These are phyloP conservation scores for Calocybe gangraenosa DNA, from an alignment of 768 basidiomycete genomes.

Conservation along the genomic window DNA sequence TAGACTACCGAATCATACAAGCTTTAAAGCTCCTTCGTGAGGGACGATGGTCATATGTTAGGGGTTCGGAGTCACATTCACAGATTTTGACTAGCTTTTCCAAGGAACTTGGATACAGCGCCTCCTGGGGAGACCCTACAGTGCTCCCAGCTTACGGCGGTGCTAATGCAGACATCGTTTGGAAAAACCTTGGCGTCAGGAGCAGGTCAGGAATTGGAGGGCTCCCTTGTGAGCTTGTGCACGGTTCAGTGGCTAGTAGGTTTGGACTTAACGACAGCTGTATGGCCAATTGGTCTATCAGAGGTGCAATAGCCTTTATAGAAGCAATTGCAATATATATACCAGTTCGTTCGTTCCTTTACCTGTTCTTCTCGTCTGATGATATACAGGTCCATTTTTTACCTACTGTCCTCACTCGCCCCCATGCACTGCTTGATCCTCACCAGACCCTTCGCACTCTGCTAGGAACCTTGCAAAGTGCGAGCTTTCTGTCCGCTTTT, in stretches of 20 bases:
- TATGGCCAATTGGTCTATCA: slow-evolving; percentile 48
- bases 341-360: slow-evolving; percentile 46
- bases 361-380: not conserved
- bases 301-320: slow-evolving; percentile 54
- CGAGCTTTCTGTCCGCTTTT: slow-evolving; percentile 70
- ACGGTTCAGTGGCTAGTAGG: slow-evolving; percentile 46
- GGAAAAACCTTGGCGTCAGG: slow-evolving; percentile 53
- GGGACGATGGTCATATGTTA: slow-evolving; percentile 58
- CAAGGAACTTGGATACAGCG: slow-evolving; percentile 51
- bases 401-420: slow-evolving; percentile 59
- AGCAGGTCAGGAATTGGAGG: slow-evolving; percentile 59
- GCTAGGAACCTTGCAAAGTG: slow-evolving; percentile 55
- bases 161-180: slow-evolving; percentile 40
- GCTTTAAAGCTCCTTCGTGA: slow-evolving; percentile 50
- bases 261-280: slow-evolving; percentile 54
- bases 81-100: slow-evolving; percentile 44
- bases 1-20: slow-evolving; percentile 57
- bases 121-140: slow-evolving; percentile 59
- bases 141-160: slow-evolving; percentile 64
- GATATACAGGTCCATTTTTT: slow-evolving; percentile 59
- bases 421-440: slow-evolving; percentile 44
- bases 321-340: slow-evolving; percentile 65
- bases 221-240: slow-evolving; percentile 72
- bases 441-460: slow-evolving; percentile 38
- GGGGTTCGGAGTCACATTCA: slow-evolving; percentile 32